Percentiles rank a stretch among this genome's conserved stretches.
Conservation (phyloP, 2,329 filamentous ascomycete species). For the Thelonectria blattea region DNA sequence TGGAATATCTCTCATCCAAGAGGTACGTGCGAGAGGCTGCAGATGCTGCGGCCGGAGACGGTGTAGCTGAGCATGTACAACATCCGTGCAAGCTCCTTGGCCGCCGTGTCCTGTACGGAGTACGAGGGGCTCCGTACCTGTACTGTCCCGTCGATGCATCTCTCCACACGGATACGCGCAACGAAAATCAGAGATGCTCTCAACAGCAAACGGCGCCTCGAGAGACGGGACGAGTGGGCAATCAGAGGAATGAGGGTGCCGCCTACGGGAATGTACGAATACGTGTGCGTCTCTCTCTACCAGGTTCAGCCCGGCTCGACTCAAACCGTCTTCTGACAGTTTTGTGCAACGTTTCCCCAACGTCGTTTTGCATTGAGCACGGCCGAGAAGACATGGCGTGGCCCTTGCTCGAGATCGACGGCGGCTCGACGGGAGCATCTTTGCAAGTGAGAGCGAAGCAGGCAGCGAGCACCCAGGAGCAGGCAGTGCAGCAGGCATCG, state of each 20-base stretch:
- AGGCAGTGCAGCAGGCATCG: constrained; percentile 1
- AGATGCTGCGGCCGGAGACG: constrained; percentile 24
- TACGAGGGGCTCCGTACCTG: constrained; percentile 3
- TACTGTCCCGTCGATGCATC: constrained; percentile 15
- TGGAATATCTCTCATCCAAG: constrained; percentile 24
- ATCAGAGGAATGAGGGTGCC: constrained; percentile 1
- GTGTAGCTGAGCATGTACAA: neutral
- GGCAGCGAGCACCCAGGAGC: neutral
- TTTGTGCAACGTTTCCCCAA: constrained; percentile 2
- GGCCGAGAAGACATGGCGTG: constrained; percentile 8
- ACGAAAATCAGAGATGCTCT: constrained; percentile 8
- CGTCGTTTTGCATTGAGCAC: constrained; percentile 16
- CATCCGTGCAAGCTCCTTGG: neutral
- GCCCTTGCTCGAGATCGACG: constrained; percentile 27
- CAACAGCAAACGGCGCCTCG: neutral
- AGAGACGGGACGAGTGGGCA: neutral
- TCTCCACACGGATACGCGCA: constrained; percentile 15
- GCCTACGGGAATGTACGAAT: neutral
- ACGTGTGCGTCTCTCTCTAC: neutral
- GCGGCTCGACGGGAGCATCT: constrained; percentile 19
- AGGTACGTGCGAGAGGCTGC: constrained; percentile 29
- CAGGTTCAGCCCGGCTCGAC: neutral
- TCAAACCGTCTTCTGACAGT: neutral
- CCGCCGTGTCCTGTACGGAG: neutral
- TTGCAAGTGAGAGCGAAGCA: constrained; percentile 6